Conservation (phyloP, 2,329 filamentous ascomycete genomes). For the Alternaria metachromatica region DNA sequence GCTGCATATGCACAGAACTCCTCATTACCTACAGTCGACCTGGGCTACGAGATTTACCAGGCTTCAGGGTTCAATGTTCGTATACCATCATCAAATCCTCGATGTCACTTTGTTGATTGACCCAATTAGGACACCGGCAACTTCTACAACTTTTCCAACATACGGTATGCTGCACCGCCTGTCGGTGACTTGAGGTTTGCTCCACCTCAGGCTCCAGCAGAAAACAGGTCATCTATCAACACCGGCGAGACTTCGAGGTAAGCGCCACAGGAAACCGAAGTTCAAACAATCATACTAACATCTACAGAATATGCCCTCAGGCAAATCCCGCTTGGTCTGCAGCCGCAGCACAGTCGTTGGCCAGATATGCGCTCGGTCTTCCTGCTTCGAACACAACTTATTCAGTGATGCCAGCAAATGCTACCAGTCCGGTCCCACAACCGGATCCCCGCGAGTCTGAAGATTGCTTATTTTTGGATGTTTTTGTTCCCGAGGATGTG, state of each 20-base stretch:
- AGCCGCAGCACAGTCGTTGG: constrained; percentile 44
- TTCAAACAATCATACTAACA: background rate
- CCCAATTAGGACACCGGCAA: constrained; percentile 43
- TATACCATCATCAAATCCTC: constrained; percentile 1
- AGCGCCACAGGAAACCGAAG: constrained; percentile 9
- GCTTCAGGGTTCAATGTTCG: constrained; percentile 55
- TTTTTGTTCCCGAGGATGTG: constrained; percentile 53
- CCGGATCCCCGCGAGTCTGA: constrained; percentile 47
- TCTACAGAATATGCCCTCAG: constrained; percentile 44
- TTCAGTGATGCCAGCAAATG: constrained; percentile 34
- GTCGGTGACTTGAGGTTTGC: constrained; percentile 59
- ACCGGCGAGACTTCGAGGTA: constrained; percentile 49
- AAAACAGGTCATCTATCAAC: constrained; percentile 55
- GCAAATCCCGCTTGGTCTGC: constrained; percentile 53
- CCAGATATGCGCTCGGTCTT: constrained; percentile 34
- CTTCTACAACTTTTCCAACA: constrained; percentile 64
- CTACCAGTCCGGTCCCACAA: constrained; percentile 26
- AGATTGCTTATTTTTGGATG: constrained; percentile 59
- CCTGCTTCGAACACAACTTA: constrained; percentile 41
- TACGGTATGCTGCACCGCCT: constrained; percentile 63
- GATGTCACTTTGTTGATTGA: constrained; percentile 7
- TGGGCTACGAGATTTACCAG: constrained; percentile 62
- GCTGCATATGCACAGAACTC: constrained; percentile 32
- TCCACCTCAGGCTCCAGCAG: constrained; percentile 53
- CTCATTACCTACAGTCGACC: constrained; percentile 56